Evolutionary conservation across 257 asterid genomes (phyloP).

Genomic region (Coffea canephora): DNA sequence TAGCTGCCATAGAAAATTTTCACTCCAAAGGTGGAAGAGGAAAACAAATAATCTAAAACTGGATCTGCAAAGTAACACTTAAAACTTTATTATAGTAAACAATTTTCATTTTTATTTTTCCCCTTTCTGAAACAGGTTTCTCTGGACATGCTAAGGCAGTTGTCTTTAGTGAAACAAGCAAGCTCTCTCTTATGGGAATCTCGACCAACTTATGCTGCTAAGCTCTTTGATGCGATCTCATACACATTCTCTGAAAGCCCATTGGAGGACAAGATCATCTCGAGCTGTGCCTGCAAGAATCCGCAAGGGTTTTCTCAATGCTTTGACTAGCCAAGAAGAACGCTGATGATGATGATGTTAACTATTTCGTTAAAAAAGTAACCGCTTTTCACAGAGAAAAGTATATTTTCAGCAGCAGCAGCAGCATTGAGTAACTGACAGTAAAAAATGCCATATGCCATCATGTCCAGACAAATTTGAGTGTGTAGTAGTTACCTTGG

Average conservation of each 20-base stretch:
- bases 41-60: neutral
- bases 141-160: neutral
- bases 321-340: neutral
- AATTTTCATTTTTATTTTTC: too few species aligned
- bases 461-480: neutral
- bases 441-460: neutral
- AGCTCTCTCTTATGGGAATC: neutral
- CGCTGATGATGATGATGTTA: neutral
- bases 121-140: too few species aligned
- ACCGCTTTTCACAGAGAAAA: neutral
- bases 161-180: neutral
- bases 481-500: constrained; percentile 48
- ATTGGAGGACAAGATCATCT: constrained; percentile 66
- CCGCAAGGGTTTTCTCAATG: neutral
- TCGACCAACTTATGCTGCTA: constrained; percentile 49
- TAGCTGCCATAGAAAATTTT: neutral
- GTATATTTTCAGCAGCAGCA: neutral
- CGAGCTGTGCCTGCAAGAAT: constrained; percentile 69
- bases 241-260: constrained; percentile 87
- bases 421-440: neutral
- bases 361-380: neutral
- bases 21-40: neutral
- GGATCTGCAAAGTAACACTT: neutral
- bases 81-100: too few species aligned
- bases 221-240: constrained; percentile 91